Evolutionary conservation across 192 early-diverging fungal genomes (phyloP).

Genomic region (Coemansia sp.): DNA sequence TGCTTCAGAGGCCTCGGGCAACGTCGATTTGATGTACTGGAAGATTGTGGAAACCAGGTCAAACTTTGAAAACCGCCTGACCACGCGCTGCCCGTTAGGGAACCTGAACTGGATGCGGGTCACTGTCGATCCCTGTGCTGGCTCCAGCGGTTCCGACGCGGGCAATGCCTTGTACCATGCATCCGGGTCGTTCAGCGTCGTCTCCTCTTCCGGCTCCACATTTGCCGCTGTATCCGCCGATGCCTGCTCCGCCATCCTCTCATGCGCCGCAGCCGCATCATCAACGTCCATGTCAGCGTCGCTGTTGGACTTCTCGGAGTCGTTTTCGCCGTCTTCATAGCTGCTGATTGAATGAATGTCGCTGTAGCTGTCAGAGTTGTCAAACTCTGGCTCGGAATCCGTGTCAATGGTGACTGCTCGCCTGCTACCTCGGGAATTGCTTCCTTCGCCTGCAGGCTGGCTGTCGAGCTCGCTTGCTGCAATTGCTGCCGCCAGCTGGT

Average conservation of each 20-base stretch:
- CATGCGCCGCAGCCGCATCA: constrained; percentile 13
- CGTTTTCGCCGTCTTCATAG: constrained; percentile 17
- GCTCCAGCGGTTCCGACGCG: constrained; percentile 27
- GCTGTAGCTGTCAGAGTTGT: constrained; percentile 40
- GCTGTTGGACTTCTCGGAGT: constrained; percentile 32
- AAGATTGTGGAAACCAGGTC: constrained; percentile 76
- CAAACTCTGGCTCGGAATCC: constrained; percentile 25
- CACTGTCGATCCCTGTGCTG: constrained; percentile 55
- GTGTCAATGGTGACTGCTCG: constrained; percentile 13
- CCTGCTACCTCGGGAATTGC: not conserved
- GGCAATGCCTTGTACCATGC: constrained; percentile 41
- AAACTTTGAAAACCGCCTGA: constrained; percentile 73
- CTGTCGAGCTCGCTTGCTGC: constrained; percentile 61
- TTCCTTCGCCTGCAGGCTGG: not conserved
- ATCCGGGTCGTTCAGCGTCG: constrained; percentile 8
- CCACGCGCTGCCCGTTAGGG: constrained; percentile 73
- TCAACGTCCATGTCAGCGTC: constrained; percentile 43
- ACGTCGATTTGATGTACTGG: constrained; percentile 76
- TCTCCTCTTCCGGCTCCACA: not conserved
- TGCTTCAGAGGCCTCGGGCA: constrained; percentile 57
- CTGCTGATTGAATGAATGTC: constrained; percentile 41
- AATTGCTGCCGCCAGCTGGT: constrained; percentile 82
- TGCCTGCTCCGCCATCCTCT: constrained; percentile 17
- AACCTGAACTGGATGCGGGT: constrained; percentile 84
- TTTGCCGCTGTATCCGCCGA: not conserved